Evolutionary conservation across 129 eudicot species (phyloP), one percentile per base, ranked within the genome.

Genomic region (Flaveria trinervia): DNA sequence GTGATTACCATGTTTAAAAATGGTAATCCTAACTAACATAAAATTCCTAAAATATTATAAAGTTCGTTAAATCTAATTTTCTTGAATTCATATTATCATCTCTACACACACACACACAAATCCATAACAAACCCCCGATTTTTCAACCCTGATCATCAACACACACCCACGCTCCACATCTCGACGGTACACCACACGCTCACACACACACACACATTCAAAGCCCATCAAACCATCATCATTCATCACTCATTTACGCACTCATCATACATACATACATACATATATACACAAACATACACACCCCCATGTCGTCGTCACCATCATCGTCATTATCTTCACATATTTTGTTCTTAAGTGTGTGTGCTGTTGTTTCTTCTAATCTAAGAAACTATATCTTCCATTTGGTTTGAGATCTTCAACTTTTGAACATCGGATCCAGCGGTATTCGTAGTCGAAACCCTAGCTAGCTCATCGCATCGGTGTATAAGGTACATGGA

Each of bases 391-490:
- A 61, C 7, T 33, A 22, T 56, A 15, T 65, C 17, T 68, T 39
- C 43, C 52, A 44, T 25, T 79, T 45, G 36, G 55, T 72, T 72
- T 76, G 76, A 74, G 83, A 87, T 87, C 84, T 69, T 69, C 64
- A 76, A 70, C 46, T 48, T 79, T 59, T 77, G 66, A 82, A 71
- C 79, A 82, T 80, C 85, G 64, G 85, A 85, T 85, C 86, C 81
- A 83, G 84, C 71, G 81, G 45, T 84, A 0, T 23, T 43, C 68
- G 60, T 48, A 85, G 44, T 30, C 39, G 22, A 26, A 72, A 72
- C 77, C 81, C 84, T 75, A 78, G 70, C 79, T 75, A 78, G 70
- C 76, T 66, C 20, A 68, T 62, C 28, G n/a, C 54, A 61, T 62
- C 74, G 67, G 71, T 68, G 49, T 4, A 15, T 18, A 6, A 57